Conservation (phyloP, 305 asterid genomes). For the Solanum hybrid region DNA sequence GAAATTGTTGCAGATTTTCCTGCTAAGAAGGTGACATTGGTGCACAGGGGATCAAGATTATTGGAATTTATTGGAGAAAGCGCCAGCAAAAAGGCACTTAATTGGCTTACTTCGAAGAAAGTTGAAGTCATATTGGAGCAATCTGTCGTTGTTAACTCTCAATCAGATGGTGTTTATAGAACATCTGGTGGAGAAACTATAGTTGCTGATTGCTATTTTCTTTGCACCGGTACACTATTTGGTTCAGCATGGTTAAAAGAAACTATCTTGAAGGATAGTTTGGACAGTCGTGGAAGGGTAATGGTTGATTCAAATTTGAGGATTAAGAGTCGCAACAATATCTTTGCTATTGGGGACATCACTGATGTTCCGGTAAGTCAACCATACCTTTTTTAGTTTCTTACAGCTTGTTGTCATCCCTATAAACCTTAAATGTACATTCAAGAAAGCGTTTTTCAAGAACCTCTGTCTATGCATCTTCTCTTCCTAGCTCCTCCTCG, state of each 20-base stretch:
- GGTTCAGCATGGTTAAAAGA: slow-evolving; percentile 15
- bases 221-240: slow-evolving; percentile 14
- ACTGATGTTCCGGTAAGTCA: slow-evolving; percentile 11
- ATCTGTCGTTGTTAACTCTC: slow-evolving; percentile 9
- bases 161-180: slow-evolving; percentile 14
- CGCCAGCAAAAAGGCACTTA: slow-evolving; percentile 12
- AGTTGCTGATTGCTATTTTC: slow-evolving; percentile 13
- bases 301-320: slow-evolving; percentile 15
- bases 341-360: slow-evolving; percentile 20
- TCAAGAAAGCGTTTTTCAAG: not conserved
- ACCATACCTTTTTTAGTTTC: not conserved
- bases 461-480: not conserved
- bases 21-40: slow-evolving; percentile 13
- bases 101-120: slow-evolving; percentile 16
- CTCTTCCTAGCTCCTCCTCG: not conserved
- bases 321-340: slow-evolving; percentile 13
- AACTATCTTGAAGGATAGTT: slow-evolving; percentile 12
- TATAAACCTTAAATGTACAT: not conserved
- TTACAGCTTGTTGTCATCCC: not conserved
- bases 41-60: slow-evolving; percentile 15
- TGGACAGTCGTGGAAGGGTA: slow-evolving; percentile 17
- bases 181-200: slow-evolving; percentile 18
- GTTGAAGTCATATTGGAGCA: slow-evolving; percentile 18
- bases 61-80: slow-evolving; percentile 13
- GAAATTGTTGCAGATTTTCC: slow-evolving; percentile 19